These are phyloP conservation scores for Dothistroma pini DNA, from an alignment of 2,329 filamentous ascomycete genomes.

Conservation along the genomic window DNA sequence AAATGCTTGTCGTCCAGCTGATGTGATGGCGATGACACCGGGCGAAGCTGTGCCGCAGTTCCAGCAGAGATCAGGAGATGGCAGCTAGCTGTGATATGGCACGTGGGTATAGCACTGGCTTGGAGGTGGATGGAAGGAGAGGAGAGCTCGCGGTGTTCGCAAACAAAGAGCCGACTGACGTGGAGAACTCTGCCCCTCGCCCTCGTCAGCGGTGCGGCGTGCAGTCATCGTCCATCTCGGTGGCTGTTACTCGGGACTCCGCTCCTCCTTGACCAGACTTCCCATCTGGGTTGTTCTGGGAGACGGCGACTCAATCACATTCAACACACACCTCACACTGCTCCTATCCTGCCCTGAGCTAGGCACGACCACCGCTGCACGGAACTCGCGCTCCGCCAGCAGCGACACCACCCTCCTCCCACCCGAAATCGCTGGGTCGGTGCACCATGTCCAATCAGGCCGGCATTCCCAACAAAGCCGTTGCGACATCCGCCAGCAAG, in stretches of 20 bases:
- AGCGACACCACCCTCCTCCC: constrained; percentile 5
- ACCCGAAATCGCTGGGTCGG: constrained; percentile 15
- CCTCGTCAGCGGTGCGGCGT: too few species aligned
- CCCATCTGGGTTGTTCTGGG: constrained; percentile 12
- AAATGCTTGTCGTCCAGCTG: neutral
- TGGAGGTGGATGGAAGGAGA: neutral
- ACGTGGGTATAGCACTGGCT: neutral
- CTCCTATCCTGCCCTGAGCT: constrained; percentile 3
- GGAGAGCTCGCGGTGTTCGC: neutral
- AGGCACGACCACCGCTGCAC: constrained; percentile 13
- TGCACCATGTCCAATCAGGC: constrained; percentile 44
- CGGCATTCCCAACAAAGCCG: constrained; percentile 31
- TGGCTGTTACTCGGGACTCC: neutral
- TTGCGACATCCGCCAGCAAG: constrained; percentile 41
- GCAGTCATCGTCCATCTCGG: constrained; percentile 4
- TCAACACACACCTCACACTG: neutral
- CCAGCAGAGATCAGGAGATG: neutral
- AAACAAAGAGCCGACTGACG: neutral
- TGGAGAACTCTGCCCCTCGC: neutral
- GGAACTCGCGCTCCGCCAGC: constrained; percentile 5
- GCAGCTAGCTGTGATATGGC: neutral
- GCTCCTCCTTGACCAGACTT: constrained; percentile 1
- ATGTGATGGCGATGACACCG: neutral
- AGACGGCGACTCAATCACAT: neutral
- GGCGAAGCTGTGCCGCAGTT: neutral